Base-by-base conservation (phyloP, 73 alveolate genomes). In the Paramecium sexaurelia region DNA sequence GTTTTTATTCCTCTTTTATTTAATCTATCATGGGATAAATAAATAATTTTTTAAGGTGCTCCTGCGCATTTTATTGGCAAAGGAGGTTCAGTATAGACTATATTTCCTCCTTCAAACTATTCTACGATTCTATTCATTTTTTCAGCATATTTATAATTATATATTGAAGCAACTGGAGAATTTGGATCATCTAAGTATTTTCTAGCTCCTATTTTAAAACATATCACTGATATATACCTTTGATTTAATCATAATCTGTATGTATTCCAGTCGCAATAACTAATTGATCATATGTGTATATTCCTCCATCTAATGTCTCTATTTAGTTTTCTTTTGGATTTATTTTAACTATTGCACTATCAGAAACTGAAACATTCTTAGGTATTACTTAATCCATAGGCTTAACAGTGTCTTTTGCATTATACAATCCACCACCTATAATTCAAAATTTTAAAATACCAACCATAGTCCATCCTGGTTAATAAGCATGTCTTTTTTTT, bases 21-120 rank as follows among this genome's bases (percentile, higher is more conserved):
- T 88, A 87, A 94, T 41, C 94, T 55, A 22, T 95, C 97, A 26
- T 94, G 96, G 9, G 95, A 87, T 35, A 96, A 75, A 84, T 92
- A 94, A 92, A 95, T 85, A 55, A 96, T 91, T 67, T 96, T 96
- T 85, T 95, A 88, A 17, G 99, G 99, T 27, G 98, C 99, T 22
- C 99, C 99, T 82, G 97, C 98, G 67, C 99, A 96, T 88, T 96
- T 96, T 55, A 96, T 92, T 32, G 99, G 99, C 92, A 83, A 55
- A 40, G 84, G 91, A 9, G 99, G 98, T 22, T 91, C 93, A 4
- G 94, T 67, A 91, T 95, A 96, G 61, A 95, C 83, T 0, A 97
- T 96, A 26, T 84, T 94, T 0, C 99, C 99, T 55, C 97, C 99
- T 47, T 86, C 91, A 85, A 95, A 95, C n/a, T 55, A 51, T 45